Evolutionary conservation across 768 basidiomycete genomes (phyloP), one percentile per base, ranked within the genome.

Genomic region (Galerina marginata): DNA sequence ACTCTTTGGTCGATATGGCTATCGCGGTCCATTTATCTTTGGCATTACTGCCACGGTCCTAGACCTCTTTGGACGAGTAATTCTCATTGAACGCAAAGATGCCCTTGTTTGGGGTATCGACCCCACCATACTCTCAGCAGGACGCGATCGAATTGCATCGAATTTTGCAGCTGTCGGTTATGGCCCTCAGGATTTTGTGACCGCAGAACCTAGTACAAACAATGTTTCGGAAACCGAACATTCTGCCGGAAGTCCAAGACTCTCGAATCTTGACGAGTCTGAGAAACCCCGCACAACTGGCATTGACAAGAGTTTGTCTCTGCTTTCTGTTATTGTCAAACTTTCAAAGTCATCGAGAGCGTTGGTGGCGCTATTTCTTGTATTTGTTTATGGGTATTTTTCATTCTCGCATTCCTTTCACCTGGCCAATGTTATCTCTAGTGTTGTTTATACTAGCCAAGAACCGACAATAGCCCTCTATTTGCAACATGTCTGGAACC

Each of bases 381-480:
- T 80, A 6, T 75, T 88, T 26, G 67, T 83, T 20, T 86, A 84
- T 62, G 88, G 86, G 87, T 86, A 73, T 61, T 33, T 40, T 38
- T 72, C 65, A n/a, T 54, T 39, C 16, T 42, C 55, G 42, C 38
- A n/a, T 53, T 45, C 11, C 42, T 15, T 54, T 45, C 37, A 61
- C 40, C 50, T 39, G 20, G 52, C 46, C 20, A 6, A 56, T n/a
- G 20, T 50, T 43, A 52, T 36, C 33, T 11, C 43, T 49, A 88
- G 86, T 5, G 65, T 85, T 12, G 71, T 83, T 1, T 81, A 76
- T 52, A 83, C 76, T 38, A 77, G 77, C 51, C 79, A 80, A 64
- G 88, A 88, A 53, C 85, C 88, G 14, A 75, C 86, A 6, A 72
- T 89, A 39, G 85, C 87, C 1, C 69, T 88, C 26, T 84, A 83